Percentiles rank a stretch among this genome's conserved stretches.
Conservation (phyloP, 441 rosid genomes). For the Omphalea diandra region DNA sequence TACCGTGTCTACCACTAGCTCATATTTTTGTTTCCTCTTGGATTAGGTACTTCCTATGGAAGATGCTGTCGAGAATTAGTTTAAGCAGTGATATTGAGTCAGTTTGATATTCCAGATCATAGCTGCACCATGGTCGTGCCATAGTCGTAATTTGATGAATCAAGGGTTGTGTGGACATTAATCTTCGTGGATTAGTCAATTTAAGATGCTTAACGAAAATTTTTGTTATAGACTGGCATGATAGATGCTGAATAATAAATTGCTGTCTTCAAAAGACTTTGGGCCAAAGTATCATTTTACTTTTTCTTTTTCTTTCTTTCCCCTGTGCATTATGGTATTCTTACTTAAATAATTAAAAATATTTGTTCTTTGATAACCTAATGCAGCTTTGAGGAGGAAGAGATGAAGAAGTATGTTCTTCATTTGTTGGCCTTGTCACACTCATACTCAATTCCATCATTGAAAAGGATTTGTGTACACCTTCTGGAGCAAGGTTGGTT, state of each 20-base stretch:
- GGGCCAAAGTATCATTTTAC: background rate
- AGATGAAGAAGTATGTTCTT: slow-evolving; percentile 61
- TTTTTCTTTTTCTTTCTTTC: background rate
- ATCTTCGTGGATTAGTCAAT: background rate
- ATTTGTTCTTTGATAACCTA: slow-evolving; percentile 8
- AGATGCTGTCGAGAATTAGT: background rate
- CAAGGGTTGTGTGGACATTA: too few relatives aligned
- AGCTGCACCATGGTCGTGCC: background rate
- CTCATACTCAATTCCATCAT: slow-evolving; percentile 56
- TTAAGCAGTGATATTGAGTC: background rate
- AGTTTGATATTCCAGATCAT: background rate
- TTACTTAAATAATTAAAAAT: slow-evolving; percentile 10
- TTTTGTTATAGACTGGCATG: background rate
- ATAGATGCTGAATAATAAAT: background rate
- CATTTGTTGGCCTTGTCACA: slow-evolving; percentile 81
- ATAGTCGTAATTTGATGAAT: background rate
- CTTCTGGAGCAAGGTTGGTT: slow-evolving; percentile 58
- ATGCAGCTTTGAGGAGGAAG: slow-evolving; percentile 77
- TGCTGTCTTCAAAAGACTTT: background rate
- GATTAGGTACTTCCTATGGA: background rate
- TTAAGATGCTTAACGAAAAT: background rate
- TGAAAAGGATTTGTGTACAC: slow-evolving; percentile 59
- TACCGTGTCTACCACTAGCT: background rate
- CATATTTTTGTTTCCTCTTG: background rate
- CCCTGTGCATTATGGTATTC: background rate